Evolutionary conservation across 768 basidiomycete species (phyloP).

Genomic region (Russula sp.): DNA sequence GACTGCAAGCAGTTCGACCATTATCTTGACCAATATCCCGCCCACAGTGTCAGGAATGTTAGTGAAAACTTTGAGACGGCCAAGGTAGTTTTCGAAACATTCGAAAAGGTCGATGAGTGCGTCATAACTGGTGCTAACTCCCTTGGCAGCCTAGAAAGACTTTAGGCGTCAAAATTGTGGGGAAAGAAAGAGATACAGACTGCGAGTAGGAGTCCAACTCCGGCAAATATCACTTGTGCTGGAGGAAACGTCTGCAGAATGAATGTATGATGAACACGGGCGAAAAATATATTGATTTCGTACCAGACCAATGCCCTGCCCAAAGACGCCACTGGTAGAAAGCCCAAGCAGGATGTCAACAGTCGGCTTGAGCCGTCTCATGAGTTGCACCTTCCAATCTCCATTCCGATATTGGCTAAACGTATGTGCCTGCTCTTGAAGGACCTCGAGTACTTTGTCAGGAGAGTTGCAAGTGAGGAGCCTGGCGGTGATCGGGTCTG

Average conservation of each 20-base stretch:
- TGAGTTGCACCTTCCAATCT: background rate
- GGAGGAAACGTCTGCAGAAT: background rate
- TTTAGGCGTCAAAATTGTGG: background rate
- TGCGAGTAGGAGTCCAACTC: background rate
- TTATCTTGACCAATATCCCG: background rate
- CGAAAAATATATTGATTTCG: background rate
- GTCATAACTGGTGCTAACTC: background rate
- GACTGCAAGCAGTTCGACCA: background rate
- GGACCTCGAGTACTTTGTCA: background rate
- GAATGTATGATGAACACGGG: background rate
- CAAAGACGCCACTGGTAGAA: background rate
- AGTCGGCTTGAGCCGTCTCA: background rate
- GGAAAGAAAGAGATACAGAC: background rate
- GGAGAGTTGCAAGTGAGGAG: background rate
- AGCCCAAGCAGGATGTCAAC: background rate
- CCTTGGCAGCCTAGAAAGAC: background rate
- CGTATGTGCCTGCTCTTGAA: background rate
- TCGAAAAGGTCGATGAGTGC: background rate
- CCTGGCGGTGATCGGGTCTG: background rate
- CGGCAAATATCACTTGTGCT: background rate
- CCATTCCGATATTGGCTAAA: background rate
- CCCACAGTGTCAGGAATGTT: background rate
- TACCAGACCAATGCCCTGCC: background rate
- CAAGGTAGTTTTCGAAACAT: background rate
- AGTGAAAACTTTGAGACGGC: background rate